These are phyloP conservation scores for Pleurotus pulmonarius DNA, from an alignment of 768 basidiomycete species.

Conservation along the genomic window DNA sequence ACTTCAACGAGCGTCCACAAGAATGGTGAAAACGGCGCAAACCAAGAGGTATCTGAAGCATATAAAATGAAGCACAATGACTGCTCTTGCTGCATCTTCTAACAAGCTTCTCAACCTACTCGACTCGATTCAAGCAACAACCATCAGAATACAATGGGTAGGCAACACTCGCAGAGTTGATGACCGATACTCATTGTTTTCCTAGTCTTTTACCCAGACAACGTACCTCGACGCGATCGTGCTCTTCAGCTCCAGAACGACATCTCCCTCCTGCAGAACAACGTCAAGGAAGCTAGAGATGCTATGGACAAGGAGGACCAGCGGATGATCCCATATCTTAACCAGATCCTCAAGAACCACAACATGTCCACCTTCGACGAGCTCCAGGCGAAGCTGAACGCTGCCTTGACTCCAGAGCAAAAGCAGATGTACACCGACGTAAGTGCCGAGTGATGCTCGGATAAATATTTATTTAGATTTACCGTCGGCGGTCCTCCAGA, in stretches of 20 bases:
- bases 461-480: background rate
- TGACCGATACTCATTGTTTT: too few relatives aligned
- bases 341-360: background rate
- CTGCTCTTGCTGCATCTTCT: too few relatives aligned
- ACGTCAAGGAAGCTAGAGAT: background rate
- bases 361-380: background rate
- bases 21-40: too few relatives aligned
- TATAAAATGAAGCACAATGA: too few relatives aligned
- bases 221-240: background rate
- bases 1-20: too few relatives aligned
- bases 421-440: conserved; percentile 2
- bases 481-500: background rate
- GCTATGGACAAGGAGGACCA: background rate
- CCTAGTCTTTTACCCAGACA: background rate
- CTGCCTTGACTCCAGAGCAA: background rate
- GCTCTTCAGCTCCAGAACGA: background rate
- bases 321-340: background rate
- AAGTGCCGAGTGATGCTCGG: background rate
- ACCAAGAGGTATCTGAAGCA: too few relatives aligned
- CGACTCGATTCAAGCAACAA: too few relatives aligned
- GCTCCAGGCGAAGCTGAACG: background rate
- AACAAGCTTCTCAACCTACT: too few relatives aligned
- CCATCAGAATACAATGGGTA: too few relatives aligned
- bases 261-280: background rate
- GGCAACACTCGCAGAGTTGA: too few relatives aligned